A percentile compares a stretch with the other conserved stretches of the same genome.
These are phyloP conservation scores for Mollisiaceae sp. DNA, from an alignment of 2,329 filamentous ascomycete genomes.

Conservation along the genomic window DNA sequence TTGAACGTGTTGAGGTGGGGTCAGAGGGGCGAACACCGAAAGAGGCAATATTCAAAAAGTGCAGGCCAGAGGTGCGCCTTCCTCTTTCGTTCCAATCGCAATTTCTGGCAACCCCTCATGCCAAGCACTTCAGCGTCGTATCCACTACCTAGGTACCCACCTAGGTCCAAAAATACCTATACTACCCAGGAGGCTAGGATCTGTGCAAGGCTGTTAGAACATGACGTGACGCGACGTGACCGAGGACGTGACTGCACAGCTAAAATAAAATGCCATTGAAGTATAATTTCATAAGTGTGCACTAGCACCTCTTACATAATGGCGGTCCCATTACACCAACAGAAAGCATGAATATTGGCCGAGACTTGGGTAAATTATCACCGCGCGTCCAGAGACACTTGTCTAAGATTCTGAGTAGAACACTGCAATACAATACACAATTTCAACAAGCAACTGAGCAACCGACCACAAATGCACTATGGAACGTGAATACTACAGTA, in stretches of 20 bases:
- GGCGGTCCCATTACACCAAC: not conserved
- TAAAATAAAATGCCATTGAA: not conserved
- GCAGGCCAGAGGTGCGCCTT: too few relatives aligned
- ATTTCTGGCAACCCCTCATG: too few relatives aligned
- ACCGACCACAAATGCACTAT: not conserved
- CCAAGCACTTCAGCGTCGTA: not conserved
- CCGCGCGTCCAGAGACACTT: not conserved
- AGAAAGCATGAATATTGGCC: constrained; percentile 6
- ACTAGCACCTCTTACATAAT: not conserved
- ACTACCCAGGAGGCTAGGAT: too few relatives aligned
- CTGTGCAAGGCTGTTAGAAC: not conserved
- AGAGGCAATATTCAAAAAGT: too few relatives aligned
- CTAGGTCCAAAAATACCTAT: not conserved
- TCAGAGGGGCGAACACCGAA: too few relatives aligned
- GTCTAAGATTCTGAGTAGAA: not conserved
- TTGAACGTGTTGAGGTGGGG: too few relatives aligned
- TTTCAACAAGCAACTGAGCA: not conserved
- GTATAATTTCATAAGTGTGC: constrained; percentile 1
- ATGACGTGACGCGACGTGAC: not conserved
- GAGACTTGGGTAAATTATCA: not conserved
- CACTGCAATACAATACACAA: not conserved
- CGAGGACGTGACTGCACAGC: not conserved
- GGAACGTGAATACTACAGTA: not conserved
- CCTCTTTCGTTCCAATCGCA: too few relatives aligned
- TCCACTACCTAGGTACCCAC: not conserved